A percentile compares a stretch with the other conserved stretches of the same genome.
Conservation (phyloP, 2,329 filamentous ascomycete genomes). For the Leptographium procerum region DNA sequence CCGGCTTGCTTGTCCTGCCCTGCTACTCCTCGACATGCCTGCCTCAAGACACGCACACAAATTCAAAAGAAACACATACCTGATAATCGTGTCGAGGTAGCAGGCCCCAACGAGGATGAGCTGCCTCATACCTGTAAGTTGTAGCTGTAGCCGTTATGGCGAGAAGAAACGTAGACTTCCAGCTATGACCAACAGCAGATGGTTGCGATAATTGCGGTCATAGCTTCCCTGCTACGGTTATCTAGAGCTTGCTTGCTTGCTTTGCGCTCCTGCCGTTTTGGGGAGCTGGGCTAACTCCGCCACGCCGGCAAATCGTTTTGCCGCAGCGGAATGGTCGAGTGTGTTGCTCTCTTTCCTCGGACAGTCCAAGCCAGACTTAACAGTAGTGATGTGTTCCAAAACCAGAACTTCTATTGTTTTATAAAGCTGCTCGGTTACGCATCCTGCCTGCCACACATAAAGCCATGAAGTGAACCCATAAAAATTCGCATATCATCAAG, state of each 20-base stretch:
- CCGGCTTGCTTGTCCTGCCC: too few relatives aligned
- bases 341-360: too few relatives aligned
- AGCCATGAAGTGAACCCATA: too few relatives aligned
- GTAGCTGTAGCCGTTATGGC: too few relatives aligned
- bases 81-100: conserved; percentile 61
- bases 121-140: conserved; percentile 32
- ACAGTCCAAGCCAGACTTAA: too few relatives aligned
- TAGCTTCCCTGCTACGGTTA: too few relatives aligned
- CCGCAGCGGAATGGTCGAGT: not conserved
- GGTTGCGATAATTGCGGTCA: too few relatives aligned
- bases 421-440: too few relatives aligned
- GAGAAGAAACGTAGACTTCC: too few relatives aligned
- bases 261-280: not conserved
- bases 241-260: not conserved
- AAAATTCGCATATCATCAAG: too few relatives aligned
- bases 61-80: conserved; percentile 24
- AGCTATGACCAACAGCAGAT: not conserved
- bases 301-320: not conserved
- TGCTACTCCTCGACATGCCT: not conserved
- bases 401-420: not conserved
- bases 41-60: conserved; percentile 13
- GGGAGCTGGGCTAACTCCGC: not conserved
- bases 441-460: too few relatives aligned
- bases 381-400: too few relatives aligned
- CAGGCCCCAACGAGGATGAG: conserved; percentile 56